phyloP scores from a whole-genome alignment of 306 rosid genomes.

The Quercus cerris region DNA sequence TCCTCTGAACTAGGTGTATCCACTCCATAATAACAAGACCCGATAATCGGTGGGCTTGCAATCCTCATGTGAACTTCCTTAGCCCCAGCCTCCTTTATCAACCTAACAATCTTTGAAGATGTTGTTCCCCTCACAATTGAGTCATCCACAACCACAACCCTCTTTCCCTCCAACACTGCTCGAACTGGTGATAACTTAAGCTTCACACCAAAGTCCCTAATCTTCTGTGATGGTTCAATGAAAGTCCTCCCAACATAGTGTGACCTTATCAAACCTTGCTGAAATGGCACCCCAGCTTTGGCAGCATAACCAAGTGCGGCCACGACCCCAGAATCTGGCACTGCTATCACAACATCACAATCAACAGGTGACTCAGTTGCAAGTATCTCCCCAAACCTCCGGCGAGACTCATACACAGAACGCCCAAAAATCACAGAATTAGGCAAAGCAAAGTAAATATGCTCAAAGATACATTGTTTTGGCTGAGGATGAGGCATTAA shows the following conservation, averaged over 20 bases:
- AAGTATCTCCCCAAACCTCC: constrained; percentile 72
- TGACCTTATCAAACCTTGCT: constrained; percentile 90
- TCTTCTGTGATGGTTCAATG: constrained; percentile 93
- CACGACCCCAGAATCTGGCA: constrained; percentile 94
- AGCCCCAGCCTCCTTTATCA: constrained; percentile 91
- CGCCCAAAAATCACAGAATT: constrained; percentile 82
- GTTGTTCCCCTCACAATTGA: constrained; percentile 97
- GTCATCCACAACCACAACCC: constrained; percentile 97
- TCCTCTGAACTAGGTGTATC: constrained; percentile 96
- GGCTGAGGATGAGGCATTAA: constrained; percentile 83
- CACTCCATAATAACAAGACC: constrained; percentile 90
- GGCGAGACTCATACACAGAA: constrained; percentile 78
- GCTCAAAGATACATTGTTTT: constrained; percentile 88
- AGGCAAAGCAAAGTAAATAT: constrained; percentile 88
- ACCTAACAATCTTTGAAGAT: constrained; percentile 83
- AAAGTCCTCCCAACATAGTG: constrained; percentile 98
- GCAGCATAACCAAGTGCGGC: constrained; percentile 98
- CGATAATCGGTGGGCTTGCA: constrained; percentile 90
- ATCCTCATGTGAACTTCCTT: constrained; percentile 98
- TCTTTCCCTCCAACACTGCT: constrained; percentile 87
- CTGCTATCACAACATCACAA: constrained; percentile 93
- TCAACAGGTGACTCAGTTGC: constrained; percentile 87
- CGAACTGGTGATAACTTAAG: constrained; percentile 76
- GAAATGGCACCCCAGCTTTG: constrained; percentile 86
- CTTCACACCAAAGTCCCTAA: constrained; percentile 91